phyloP scores from a whole-genome alignment of 2,329 filamentous ascomycete genomes.

The Paramyrothecium roridum region DNA sequence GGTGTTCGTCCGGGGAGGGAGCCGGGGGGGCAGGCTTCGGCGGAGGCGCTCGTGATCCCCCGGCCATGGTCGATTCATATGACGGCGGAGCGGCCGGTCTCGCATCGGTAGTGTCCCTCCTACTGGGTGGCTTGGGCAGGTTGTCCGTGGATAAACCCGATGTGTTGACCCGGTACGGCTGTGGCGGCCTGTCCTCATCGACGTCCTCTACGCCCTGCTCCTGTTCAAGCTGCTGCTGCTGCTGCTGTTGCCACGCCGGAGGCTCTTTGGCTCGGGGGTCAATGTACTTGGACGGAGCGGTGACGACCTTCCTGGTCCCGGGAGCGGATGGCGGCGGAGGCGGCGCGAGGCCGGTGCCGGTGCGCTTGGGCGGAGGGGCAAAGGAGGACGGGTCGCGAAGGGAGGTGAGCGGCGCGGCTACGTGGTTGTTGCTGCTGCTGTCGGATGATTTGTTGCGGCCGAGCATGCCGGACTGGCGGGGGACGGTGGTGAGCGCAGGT shows the following conservation, averaged over 20 bases:
- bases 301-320: conserved; percentile 19
- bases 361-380: conserved; percentile 72
- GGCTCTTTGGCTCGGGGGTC: conserved; percentile 18
- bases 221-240: conserved; percentile 7
- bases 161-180: conserved; percentile 67
- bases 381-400: conserved; percentile 77
- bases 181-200: conserved; percentile 45
- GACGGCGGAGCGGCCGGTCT: conserved; percentile 24
- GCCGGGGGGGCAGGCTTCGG: conserved; percentile 71
- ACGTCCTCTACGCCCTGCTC: conserved; percentile 10
- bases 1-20: conserved; percentile 47
- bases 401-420: conserved; percentile 60
- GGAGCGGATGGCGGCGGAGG: conserved; percentile 18
- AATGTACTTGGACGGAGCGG: conserved; percentile 28
- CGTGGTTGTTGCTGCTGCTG: conserved; percentile 26
- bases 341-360: conserved; percentile 29
- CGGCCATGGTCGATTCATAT: conserved; percentile 22
- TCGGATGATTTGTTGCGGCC: conserved; percentile 33
- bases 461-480: conserved; percentile 41
- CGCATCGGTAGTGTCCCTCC: conserved; percentile 39
- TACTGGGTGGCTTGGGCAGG: conserved; percentile 68
- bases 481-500: conserved; percentile 1
- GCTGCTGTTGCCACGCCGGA: conserved; percentile 2
- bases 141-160: conserved; percentile 67
- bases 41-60: conserved; percentile 14